Percentiles rank a stretch among this genome's conserved stretches.
Conservation (phyloP, 495 filamentous ascomycete genomes). For the Daldinia loculata region DNA sequence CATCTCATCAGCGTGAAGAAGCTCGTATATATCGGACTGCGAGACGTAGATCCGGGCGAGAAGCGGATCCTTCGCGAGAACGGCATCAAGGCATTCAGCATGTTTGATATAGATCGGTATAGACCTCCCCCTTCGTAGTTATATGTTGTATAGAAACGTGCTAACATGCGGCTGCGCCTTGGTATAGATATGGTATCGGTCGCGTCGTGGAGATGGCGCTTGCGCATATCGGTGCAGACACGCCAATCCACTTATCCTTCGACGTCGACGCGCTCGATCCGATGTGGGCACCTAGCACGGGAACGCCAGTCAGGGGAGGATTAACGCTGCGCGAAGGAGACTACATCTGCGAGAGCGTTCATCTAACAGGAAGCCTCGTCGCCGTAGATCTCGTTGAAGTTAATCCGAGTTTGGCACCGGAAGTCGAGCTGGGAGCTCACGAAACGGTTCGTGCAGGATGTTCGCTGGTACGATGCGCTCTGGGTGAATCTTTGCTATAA, state of each 20-base stretch:
- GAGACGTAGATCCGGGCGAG: slow-evolving; percentile 91
- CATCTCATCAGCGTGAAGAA: slow-evolving; percentile 73
- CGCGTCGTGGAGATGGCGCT: slow-evolving; percentile 97
- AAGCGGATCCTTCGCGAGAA: slow-evolving; percentile 89
- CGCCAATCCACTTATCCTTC: slow-evolving; percentile 95
- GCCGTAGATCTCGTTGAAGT: slow-evolving; percentile 97
- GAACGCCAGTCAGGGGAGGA: slow-evolving; percentile 94
- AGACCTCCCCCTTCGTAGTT: slow-evolving; percentile 13
- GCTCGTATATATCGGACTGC: slow-evolving; percentile 94
- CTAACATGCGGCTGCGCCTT: slow-evolving; percentile 12
- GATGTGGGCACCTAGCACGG: slow-evolving; percentile 94
- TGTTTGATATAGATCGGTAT: slow-evolving; percentile 95
- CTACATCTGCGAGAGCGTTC: slow-evolving; percentile 96
- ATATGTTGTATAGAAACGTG: slow-evolving; percentile 2
- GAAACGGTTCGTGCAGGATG: slow-evolving; percentile 93
- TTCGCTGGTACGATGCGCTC: slow-evolving; percentile 86
- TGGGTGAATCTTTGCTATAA: slow-evolving; percentile 89
- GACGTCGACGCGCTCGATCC: slow-evolving; percentile 98
- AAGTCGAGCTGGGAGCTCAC: slow-evolving; percentile 69
- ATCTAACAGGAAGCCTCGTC: slow-evolving; percentile 88
- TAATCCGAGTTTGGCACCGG: slow-evolving; percentile 82
- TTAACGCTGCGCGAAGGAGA: slow-evolving; percentile 95
- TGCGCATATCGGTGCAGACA: slow-evolving; percentile 90
- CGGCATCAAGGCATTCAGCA: slow-evolving; percentile 93
- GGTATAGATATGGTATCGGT: slow-evolving; percentile 82